phyloP scores from a whole-genome alignment of 2,329 filamentous ascomycete species.

The Clonostachys rhizophaga region DNA sequence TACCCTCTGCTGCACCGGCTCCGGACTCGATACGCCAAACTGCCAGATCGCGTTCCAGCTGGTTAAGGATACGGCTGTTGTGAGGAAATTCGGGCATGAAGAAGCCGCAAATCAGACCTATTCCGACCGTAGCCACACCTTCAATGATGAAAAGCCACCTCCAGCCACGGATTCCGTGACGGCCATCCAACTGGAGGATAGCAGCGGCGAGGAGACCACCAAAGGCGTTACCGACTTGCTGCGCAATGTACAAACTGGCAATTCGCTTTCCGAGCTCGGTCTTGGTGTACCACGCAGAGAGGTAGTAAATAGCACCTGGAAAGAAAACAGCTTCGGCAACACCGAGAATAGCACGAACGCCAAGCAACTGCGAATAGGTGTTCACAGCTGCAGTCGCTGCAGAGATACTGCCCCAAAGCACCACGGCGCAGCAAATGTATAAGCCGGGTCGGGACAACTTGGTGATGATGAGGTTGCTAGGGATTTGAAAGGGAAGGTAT shows the following conservation, averaged over 20 bases:
- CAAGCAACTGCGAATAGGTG: slow-evolving; percentile 22
- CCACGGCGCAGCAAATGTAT: slow-evolving; percentile 22
- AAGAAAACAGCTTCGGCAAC: slow-evolving; percentile 30
- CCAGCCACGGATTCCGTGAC: slow-evolving; percentile 42
- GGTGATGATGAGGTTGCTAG: slow-evolving; percentile 40
- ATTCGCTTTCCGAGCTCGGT: slow-evolving; percentile 28
- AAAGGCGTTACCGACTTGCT: slow-evolving; percentile 34
- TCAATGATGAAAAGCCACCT: slow-evolving; percentile 51
- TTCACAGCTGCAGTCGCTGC: slow-evolving; percentile 26
- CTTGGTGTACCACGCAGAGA: slow-evolving; percentile 33
- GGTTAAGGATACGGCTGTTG: slow-evolving; percentile 10
- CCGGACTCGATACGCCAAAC: slow-evolving; percentile 58
- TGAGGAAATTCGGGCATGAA: slow-evolving; percentile 56
- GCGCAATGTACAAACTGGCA: slow-evolving; percentile 24
- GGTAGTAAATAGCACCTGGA: slow-evolving; percentile 29
- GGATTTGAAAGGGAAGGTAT: slow-evolving; percentile 40
- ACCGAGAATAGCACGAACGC: slow-evolving; percentile 26
- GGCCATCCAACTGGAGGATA: slow-evolving; percentile 37
- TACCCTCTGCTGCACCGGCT: slow-evolving; percentile 58
- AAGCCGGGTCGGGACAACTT: slow-evolving; percentile 36
- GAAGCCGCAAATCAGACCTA: slow-evolving; percentile 49
- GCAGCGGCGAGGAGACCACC: slow-evolving; percentile 43
- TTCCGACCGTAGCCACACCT: slow-evolving; percentile 56
- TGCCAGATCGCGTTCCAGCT: slow-evolving; percentile 44
- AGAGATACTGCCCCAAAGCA: slow-evolving; percentile 39